A percentile compares a stretch with the other conserved stretches of the same genome.
Conservation (phyloP, 179 eudicot species). For the Vitellaria paradoxa region DNA sequence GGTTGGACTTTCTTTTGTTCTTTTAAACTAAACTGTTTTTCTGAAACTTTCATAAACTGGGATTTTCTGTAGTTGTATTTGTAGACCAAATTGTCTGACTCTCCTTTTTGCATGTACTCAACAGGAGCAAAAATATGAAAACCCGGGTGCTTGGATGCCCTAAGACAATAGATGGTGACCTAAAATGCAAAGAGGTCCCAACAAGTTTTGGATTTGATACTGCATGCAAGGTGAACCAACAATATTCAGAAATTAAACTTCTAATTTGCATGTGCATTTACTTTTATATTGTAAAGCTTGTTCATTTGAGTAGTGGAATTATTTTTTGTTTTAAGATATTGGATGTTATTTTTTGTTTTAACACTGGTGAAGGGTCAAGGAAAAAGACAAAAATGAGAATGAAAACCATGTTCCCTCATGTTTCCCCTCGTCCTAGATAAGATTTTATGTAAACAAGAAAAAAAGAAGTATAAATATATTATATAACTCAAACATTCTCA, state of each 20-base stretch:
- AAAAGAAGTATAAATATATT: too few species aligned
- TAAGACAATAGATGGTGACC: constrained; percentile 97
- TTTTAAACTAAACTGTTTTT: background rate
- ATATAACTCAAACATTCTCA: too few species aligned
- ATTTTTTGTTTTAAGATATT: background rate
- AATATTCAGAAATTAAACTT: background rate
- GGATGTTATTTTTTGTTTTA: too few species aligned
- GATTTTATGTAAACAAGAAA: too few species aligned
- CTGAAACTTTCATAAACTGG: background rate
- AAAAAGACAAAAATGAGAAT: too few species aligned
- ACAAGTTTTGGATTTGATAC: constrained; percentile 97
- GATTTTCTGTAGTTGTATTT: background rate
- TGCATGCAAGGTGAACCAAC: constrained; percentile 85
- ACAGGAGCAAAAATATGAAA: constrained; percentile 88
- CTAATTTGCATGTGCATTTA: background rate
- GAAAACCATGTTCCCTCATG: too few species aligned
- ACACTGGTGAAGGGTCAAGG: too few species aligned
- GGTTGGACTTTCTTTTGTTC: background rate
- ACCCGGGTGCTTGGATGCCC: constrained; percentile 94
- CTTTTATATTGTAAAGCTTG: background rate
- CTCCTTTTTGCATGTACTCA: constrained; percentile 8
- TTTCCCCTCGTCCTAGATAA: too few species aligned
- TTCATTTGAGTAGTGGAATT: background rate
- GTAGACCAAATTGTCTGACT: background rate
- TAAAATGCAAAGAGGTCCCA: constrained; percentile 92